These are phyloP conservation scores for Phlegmacium glaucopus DNA, from an alignment of 768 basidiomycete species.

Conservation along the genomic window DNA sequence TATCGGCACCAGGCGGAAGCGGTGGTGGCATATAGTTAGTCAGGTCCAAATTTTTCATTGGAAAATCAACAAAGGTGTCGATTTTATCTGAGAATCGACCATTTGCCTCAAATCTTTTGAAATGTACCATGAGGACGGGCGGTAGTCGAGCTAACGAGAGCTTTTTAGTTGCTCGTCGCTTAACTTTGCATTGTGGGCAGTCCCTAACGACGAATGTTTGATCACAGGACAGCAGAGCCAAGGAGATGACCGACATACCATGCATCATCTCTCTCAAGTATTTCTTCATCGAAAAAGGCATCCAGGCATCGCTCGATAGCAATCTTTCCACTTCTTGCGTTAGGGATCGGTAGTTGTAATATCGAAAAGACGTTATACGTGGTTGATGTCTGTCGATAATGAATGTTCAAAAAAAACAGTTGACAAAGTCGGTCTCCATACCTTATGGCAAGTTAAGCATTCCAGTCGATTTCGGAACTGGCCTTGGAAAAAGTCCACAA, in stretches of 20 bases:
- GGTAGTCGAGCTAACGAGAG: constrained; percentile 91
- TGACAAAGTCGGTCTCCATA: constrained; percentile 26
- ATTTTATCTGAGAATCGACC: constrained; percentile 95
- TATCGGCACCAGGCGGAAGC: constrained; percentile 60
- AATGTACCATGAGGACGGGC: constrained; percentile 86
- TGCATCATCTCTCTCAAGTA: constrained; percentile 89
- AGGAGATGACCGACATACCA: constrained; percentile 55
- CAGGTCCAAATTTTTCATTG: constrained; percentile 55
- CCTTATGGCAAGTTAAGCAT: constrained; percentile 88
- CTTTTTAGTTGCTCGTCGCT: constrained; percentile 82
- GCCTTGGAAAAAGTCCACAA: constrained; percentile 97
- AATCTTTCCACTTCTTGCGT: constrained; percentile 55
- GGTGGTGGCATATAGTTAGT: constrained; percentile 86
- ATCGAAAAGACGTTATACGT: constrained; percentile 98
- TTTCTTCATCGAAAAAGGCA: constrained; percentile 85
- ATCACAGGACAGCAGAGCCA: neutral
- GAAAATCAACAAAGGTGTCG: constrained; percentile 93
- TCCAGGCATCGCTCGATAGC: constrained; percentile 81
- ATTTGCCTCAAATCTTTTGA: constrained; percentile 89
- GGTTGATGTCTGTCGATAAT: constrained; percentile 74
- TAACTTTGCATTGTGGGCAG: constrained; percentile 89
- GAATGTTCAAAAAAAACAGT: constrained; percentile 1
- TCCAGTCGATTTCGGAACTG: constrained; percentile 90
- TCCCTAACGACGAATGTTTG: constrained; percentile 53
- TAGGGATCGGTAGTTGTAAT: constrained; percentile 85